A percentile compares a stretch with the other conserved stretches of the same genome.
These are phyloP conservation scores for Chlamydomonas sphaeroides DNA, from an alignment of 139 green algal species.

Conservation along the genomic window DNA sequence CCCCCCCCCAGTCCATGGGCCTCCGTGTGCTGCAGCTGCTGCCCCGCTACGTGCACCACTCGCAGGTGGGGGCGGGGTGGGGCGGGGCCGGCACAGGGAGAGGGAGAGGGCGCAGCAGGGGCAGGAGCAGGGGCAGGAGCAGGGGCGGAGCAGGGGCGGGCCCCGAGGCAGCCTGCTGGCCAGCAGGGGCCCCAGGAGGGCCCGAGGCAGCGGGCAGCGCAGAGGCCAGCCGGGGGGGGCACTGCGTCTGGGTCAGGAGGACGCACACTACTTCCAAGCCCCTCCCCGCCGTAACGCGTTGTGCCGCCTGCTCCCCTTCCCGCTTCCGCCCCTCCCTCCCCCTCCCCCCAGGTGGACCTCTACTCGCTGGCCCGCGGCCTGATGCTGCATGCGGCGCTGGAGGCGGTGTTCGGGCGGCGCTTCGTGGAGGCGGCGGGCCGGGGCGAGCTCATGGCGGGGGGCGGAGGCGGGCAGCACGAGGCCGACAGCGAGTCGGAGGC, in stretches of 20 bases:
- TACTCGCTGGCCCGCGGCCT: slow-evolving; percentile 49
- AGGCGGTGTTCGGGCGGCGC: slow-evolving; percentile 59
- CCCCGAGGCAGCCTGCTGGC: no score
- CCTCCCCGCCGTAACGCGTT: not conserved
- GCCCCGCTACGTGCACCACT: slow-evolving; percentile 31
- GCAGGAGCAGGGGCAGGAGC: no score
- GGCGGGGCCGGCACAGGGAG: no score
- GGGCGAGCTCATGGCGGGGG: not conserved
- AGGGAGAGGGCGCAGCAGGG: no score
- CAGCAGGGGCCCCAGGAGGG: no score
- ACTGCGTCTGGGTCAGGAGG: no score
- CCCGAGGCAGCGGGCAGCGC: no score
- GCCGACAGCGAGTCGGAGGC: not conserved
- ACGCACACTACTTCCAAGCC: no score
- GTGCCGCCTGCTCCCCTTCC: not conserved
- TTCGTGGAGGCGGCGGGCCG: not conserved
- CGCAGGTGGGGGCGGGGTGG: not conserved
- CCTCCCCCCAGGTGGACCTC: slow-evolving; percentile 67
- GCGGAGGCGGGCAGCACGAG: not conserved
- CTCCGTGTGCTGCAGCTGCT: slow-evolving; percentile 11
- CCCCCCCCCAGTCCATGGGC: slow-evolving; percentile 1
- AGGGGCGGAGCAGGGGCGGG: no score
- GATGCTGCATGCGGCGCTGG: slow-evolving; percentile 64
- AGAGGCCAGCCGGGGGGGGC: no score
- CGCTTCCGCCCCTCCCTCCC: not conserved